Evolutionary conservation across 1,139 yeast genomes (phyloP), one percentile per base, ranked within the genome.

Genomic region (Kodamaea alishanica): DNA sequence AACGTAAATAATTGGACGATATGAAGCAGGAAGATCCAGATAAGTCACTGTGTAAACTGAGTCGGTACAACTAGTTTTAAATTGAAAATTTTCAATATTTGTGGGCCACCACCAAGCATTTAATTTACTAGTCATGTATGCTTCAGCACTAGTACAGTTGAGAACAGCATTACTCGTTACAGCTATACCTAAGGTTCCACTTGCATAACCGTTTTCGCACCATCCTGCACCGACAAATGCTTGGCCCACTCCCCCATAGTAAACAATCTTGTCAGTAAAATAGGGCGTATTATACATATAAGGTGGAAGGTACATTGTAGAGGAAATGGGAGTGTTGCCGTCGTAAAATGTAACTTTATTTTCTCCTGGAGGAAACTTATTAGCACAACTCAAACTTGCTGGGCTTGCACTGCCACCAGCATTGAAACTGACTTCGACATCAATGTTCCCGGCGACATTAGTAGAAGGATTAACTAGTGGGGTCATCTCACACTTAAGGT

Each of bases 1-100:
- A n/a, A n/a, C n/a, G 44, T 48, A 61, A n/a, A n/a, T n/a, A n/a
- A n/a, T n/a, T 3, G 61, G 60, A 26, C 63, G 47, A 43, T 47
- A 58, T 6, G 65, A 66, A 2, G 61, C 58, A 2, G 67, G 65
- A 28, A 61, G 37, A 38, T 55, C 50, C 2, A 30, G n/a, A 42
- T 52, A 61, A 8, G 37, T 38, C 4, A 56, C 44, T 1, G 33
- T 28, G 33, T 42, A 43, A 0, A 46, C 37, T 5, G 35, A 34
- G 1, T 46, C 8, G 9, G 49, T 32, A 49, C 66, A 61, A 2
- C 43, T 11, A 10, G 40, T 37, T 1, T 55, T 42, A 35, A 34
- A 45, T 8, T 26, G 10, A 26, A 44, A 32, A 27, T 37, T 32
- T 29, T 32, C 25, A 4, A 33, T 25, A 6, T 39, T 36, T 12